Base-by-base conservation (phyloP, 179 eudicot genomes). In the Silene noctiflora region DNA sequence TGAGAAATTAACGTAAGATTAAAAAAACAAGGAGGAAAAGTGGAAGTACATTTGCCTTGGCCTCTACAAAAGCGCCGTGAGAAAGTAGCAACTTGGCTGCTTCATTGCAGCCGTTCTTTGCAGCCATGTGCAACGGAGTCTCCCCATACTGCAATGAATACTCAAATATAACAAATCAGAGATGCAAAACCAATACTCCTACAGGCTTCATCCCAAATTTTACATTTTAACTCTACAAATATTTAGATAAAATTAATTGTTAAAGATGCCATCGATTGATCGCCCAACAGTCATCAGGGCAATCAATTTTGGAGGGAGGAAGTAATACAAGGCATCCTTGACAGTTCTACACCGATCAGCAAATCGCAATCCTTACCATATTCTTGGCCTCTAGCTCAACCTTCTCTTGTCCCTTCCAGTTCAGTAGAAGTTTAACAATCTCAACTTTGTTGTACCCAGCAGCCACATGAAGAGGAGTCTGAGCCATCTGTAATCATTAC, bases 91-190 rank as follows among this genome's bases (percentile, higher is more conserved):
- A 76, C 87, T 82, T 79, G 46, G 90, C 97, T 78, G 97, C 88
- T 75, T 93, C 97, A 82, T 82, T 86, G 79, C 97, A 95, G 61
- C 97, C 97, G 82, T 93, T 93, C 88, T 93, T 95, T 33, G 97
- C 96, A 20, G 99, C 99, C 99, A 95, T 95, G 84, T 95, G 99
- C 83, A 95, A 85, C 48, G 99, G 98, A 79, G 99, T 95, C 83
- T 95, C 99, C 64, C 99, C 99, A 81, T 95, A 95, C 99, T 95
- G 86, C 84, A 79, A 69, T 73, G 56, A 71, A n/a, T 62, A 69
- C 2, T 12, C n/a, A 11, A 53, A 16, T 74, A 68, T 72, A 48
- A 39, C 46, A 39, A 39, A 39, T 39, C 46, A 39, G 46, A 39
- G 46, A 39, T 39, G 46, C 46, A 39, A 39, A 67, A 33, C 39